phyloP scores from a whole-genome alignment of 1,284 basidiomycete genomes.

The Sporisorium iseilematis-ciliati region DNA sequence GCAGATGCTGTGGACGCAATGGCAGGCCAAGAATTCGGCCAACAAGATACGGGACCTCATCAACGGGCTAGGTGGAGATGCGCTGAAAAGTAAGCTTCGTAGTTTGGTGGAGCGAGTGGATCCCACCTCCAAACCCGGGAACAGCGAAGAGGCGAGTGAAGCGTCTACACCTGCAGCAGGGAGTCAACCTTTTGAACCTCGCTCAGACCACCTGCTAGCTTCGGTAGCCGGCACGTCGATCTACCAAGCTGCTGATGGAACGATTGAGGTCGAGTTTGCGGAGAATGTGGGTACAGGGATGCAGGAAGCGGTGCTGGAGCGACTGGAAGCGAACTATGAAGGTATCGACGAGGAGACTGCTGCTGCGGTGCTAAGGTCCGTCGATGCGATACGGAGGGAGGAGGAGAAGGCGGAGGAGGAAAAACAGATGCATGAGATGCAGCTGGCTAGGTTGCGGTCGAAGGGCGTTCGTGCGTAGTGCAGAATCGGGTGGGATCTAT shows the following conservation, averaged over 20 bases:
- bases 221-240: slow-evolving; percentile 32
- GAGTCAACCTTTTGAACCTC: neutral
- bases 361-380: slow-evolving; percentile 12
- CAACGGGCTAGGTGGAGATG: slow-evolving; percentile 35
- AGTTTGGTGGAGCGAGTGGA: slow-evolving; percentile 32
- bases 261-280: slow-evolving; percentile 27
- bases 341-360: slow-evolving; percentile 9
- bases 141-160: neutral
- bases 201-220: slow-evolving; percentile 10
- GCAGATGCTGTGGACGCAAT: slow-evolving; percentile 47
- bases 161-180: neutral
- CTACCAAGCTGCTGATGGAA: slow-evolving; percentile 22
- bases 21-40: slow-evolving; percentile 39
- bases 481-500: neutral
- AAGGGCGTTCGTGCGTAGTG: slow-evolving; percentile 27
- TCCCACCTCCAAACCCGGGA: neutral
- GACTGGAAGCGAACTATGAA: slow-evolving; percentile 19
- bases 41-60: slow-evolving; percentile 38
- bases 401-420: slow-evolving; percentile 18
- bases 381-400: slow-evolving; percentile 13
- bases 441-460: slow-evolving; percentile 31
- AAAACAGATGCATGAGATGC: slow-evolving; percentile 8
- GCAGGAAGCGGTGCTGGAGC: slow-evolving; percentile 23
- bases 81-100: slow-evolving; percentile 40
- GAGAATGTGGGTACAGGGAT: slow-evolving; percentile 17